Evolutionary conservation across 2,329 filamentous ascomycete genomes (phyloP), one percentile per base, ranked within the genome.

Genomic region (Diaporthe sp.): DNA sequence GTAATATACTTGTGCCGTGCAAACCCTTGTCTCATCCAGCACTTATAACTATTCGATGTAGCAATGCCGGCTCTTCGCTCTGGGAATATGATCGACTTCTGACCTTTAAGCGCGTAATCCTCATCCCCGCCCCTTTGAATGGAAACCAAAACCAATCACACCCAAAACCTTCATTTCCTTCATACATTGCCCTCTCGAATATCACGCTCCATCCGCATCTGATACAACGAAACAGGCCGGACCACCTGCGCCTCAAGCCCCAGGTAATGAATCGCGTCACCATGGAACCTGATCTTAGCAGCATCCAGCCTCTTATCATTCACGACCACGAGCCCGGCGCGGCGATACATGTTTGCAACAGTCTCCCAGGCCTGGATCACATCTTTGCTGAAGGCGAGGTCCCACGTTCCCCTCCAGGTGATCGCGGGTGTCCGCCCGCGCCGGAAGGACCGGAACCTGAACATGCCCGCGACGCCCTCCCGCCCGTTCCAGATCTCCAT

Each of bases 401-500:
- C 51, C 51, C 51, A 55, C 9, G 51, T 55, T 4, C 51, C 51
- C 51, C 63, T 80, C 81, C 79, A 81, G 51, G 75, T 77, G 73
- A 83, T 79, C 13, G 61, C 78, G 72, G 80, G 80, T 74, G 76
- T 55, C 51, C 53, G 63, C 57, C n/a, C 51, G 28, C 71, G 37
- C 22, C 60, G 55, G 34, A 73, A 57, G 68, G 72, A 49, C 77
- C 81, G 79, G 71, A 82, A 84, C 72, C 77, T 76, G 75, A 84
- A 84, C 73, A 84, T 79, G 72, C 76, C 76, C 57, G 82, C 81
- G 61, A 82, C 72, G 5, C 82, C 81, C 78, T 81, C 79, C 79
- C 75, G 61, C 78, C 80, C 83, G 79, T 83, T 83, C 82, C 81
- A 83, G 68, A 83, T 82, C 77, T 83, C 81, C 81, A 83, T 82